Evolutionary conservation across 1,139 yeast genomes (phyloP).

Genomic region (Taiozyma sp.): DNA sequence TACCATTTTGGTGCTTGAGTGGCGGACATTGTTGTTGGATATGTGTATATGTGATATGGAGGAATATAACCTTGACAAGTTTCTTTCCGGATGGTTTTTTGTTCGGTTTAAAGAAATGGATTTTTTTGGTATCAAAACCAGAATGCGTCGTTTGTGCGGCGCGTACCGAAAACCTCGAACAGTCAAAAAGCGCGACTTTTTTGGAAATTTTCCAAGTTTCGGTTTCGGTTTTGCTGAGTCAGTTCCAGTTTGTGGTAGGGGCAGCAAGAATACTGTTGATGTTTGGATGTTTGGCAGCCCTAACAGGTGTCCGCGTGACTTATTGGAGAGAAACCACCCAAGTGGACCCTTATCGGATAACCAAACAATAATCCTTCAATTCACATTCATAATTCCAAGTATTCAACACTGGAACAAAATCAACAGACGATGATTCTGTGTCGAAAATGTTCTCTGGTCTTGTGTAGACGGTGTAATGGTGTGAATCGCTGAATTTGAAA

Average conservation of each 20-base stretch:
- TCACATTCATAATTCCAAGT: constrained; percentile 25
- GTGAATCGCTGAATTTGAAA: constrained; percentile 3
- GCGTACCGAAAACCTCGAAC: neutral
- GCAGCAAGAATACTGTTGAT: neutral
- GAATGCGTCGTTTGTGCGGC: neutral
- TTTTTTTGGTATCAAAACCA: neutral
- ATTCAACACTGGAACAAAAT: constrained; percentile 26
- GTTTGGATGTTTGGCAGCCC: neutral
- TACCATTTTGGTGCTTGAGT: constrained; percentile 70
- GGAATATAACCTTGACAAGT: neutral
- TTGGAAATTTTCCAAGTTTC: neutral
- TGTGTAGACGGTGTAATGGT: constrained; percentile 23
- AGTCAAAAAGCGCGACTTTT: neutral
- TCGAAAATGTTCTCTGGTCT: constrained; percentile 10
- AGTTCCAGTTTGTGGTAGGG: neutral
- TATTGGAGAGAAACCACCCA: no score
- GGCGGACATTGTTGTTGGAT: constrained; percentile 19
- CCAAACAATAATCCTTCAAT: constrained; percentile 22
- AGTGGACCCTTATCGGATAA: constrained; percentile 12
- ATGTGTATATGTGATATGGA: neutral
- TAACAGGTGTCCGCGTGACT: neutral
- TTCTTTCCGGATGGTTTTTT: no score
- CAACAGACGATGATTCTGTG: constrained; percentile 17
- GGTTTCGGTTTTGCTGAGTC: neutral
- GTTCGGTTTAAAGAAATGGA: neutral